Conservation (phyloP, 2,329 filamentous ascomycete genomes). For the Penicillium griseofulvum region DNA sequence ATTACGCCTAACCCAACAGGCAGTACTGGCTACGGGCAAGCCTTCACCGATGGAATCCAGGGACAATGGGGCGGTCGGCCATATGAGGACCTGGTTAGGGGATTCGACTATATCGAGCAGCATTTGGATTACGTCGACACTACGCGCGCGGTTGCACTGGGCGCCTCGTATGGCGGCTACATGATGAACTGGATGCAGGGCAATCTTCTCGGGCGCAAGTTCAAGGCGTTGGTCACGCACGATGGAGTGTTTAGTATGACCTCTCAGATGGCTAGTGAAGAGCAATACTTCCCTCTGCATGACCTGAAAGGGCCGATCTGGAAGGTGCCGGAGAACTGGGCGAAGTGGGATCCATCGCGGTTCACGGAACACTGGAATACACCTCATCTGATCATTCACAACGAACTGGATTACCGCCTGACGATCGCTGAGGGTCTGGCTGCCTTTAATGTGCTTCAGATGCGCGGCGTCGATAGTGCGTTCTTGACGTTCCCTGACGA, state of each 20-base stretch:
- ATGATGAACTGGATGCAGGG: slow-evolving; percentile 61
- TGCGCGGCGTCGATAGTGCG: slow-evolving; percentile 69
- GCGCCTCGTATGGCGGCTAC: slow-evolving; percentile 59
- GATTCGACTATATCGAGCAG: slow-evolving; percentile 52
- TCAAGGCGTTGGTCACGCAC: slow-evolving; percentile 58
- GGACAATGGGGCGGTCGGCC: slow-evolving; percentile 55
- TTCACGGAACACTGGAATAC: slow-evolving; percentile 71
- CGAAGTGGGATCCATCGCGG: slow-evolving; percentile 57
- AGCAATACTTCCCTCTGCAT: slow-evolving; percentile 56
- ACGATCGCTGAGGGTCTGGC: slow-evolving; percentile 80
- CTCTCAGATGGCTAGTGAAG: slow-evolving; percentile 48
- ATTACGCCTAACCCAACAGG: slow-evolving; percentile 61
- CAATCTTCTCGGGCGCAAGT: slow-evolving; percentile 53
- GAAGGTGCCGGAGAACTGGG: slow-evolving; percentile 52
- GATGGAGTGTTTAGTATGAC: slow-evolving; percentile 50
- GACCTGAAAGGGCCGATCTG: slow-evolving; percentile 53
- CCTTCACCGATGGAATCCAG: slow-evolving; percentile 53
- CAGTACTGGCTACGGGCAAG: slow-evolving; percentile 57
- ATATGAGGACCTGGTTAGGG: slow-evolving; percentile 56
- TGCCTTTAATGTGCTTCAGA: slow-evolving; percentile 83
- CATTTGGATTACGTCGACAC: slow-evolving; percentile 55
- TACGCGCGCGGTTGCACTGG: slow-evolving; percentile 52
- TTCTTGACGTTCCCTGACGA: slow-evolving; percentile 80
- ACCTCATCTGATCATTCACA: slow-evolving; percentile 87
- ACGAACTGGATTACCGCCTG: slow-evolving; percentile 82